phyloP scores from a whole-genome alignment of 139 green algal species.

The Desmodesmus armatus region DNA sequence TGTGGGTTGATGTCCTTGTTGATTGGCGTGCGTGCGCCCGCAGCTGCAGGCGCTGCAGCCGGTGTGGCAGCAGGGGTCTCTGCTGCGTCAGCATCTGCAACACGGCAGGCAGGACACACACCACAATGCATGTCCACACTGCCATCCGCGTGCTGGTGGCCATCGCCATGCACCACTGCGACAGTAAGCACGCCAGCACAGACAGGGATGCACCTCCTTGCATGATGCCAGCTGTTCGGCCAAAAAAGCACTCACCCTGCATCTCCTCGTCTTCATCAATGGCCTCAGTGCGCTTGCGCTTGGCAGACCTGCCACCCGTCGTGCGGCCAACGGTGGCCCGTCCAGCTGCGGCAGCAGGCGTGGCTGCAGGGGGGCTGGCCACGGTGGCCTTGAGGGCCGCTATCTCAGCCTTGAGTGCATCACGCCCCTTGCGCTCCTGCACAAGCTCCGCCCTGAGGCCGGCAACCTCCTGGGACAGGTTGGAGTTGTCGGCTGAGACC shows the following conservation, averaged over 20 bases:
- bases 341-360: not conserved
- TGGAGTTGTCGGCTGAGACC: not conserved
- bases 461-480: constrained; percentile 18
- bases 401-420: not conserved
- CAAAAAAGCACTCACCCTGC: not conserved
- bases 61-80: not conserved
- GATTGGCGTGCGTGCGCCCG: not conserved
- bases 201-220: not conserved
- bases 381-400: not conserved
- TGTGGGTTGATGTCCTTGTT: constrained; percentile 24
- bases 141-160: too few relatives aligned
- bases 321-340: not conserved
- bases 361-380: constrained; percentile 2
- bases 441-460: not conserved
- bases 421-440: constrained; percentile 21
- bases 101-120: not conserved
- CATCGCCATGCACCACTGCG: too few relatives aligned
- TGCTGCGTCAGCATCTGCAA: not conserved
- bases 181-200: not conserved
- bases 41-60: not conserved
- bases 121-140: not conserved
- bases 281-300: not conserved
- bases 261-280: constrained; percentile 4
- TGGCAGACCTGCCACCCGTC: not conserved
- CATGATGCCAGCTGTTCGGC: too few relatives aligned